Percentiles rank a stretch among this genome's conserved stretches.
Conservation (phyloP, 148 eudicot species). For the Tetragonia tetragonoides region DNA sequence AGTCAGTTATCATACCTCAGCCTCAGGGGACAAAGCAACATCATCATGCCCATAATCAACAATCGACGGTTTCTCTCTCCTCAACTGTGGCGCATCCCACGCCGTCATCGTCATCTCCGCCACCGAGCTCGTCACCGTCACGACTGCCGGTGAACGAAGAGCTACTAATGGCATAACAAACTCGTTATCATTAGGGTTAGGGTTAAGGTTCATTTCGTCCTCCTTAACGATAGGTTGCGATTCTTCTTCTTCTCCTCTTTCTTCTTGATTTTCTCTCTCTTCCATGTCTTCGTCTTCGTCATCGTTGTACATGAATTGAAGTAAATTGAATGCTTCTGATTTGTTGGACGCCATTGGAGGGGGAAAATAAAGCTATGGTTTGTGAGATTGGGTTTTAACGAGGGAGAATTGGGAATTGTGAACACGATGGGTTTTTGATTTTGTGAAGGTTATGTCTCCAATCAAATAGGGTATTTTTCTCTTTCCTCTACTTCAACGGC, state of each 20-base stretch:
- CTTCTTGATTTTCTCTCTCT: constrained; percentile 35
- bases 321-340: constrained; percentile 67
- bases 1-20: constrained; percentile 48
- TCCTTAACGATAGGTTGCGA: constrained; percentile 3
- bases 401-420: not conserved
- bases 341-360: constrained; percentile 47
- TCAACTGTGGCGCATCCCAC: constrained; percentile 23
- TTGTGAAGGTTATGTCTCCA: not conserved
- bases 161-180: not conserved
- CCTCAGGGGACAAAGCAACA: constrained; percentile 75
- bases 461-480: too few species aligned
- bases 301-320: constrained; percentile 60
- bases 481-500: too few species aligned
- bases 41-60: constrained; percentile 93
- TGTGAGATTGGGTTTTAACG: not conserved
- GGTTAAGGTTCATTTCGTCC: constrained; percentile 19
- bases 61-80: constrained; percentile 49
- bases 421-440: not conserved
- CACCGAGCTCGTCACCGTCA: constrained; percentile 1
- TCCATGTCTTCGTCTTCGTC: constrained; percentile 63
- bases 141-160: not conserved
- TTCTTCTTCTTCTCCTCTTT: constrained; percentile 14
- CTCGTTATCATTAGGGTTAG: not conserved
- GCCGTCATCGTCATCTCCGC: not conserved
- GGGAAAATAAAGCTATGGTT: constrained; percentile 14